A percentile compares a stretch with the other conserved stretches of the same genome.
Conservation (phyloP, 805 yeast species). For the Cyberlindnera mycetangii region DNA sequence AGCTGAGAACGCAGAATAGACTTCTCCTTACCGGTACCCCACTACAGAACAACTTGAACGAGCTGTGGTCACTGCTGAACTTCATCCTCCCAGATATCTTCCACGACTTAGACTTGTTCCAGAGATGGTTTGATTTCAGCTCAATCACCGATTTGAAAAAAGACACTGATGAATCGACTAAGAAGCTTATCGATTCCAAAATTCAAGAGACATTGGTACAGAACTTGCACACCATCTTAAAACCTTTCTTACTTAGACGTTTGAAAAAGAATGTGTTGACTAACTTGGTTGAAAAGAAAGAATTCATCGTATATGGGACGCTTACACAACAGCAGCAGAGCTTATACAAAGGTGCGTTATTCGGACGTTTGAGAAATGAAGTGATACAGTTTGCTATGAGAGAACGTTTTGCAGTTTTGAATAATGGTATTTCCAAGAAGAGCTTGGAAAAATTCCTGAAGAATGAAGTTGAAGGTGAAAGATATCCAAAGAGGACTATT, state of each 20-base stretch:
- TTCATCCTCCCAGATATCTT: slow-evolving; percentile 92
- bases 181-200: slow-evolving; percentile 52
- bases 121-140: slow-evolving; percentile 90
- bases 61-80: slow-evolving; percentile 88
- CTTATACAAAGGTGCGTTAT: slow-evolving; percentile 54
- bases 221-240: slow-evolving; percentile 80
- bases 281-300: slow-evolving; percentile 83
- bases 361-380: slow-evolving; percentile 41
- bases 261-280: slow-evolving; percentile 70
- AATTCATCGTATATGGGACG: slow-evolving; percentile 75
- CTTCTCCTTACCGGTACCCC: slow-evolving; percentile 94
- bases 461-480: slow-evolving; percentile 33
- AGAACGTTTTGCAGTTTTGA: slow-evolving; percentile 48
- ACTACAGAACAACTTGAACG: slow-evolving; percentile 83
- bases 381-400: slow-evolving; percentile 46
- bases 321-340: slow-evolving; percentile 60
- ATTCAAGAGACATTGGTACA: slow-evolving; percentile 61
- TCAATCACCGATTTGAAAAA: slow-evolving; percentile 44
- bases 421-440: slow-evolving; percentile 19
- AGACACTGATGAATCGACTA: slow-evolving; percentile 36
- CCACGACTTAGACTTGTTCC: slow-evolving; percentile 83
- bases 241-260: slow-evolving; percentile 84
- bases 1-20: slow-evolving; percentile 63
- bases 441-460: slow-evolving; percentile 44
- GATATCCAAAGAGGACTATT: slow-evolving; percentile 19